A percentile compares a stretch with the other conserved stretches of the same genome.
phyloP scores from a whole-genome alignment of 2,329 filamentous ascomycete genomes.

The Diaporthe sp. region DNA sequence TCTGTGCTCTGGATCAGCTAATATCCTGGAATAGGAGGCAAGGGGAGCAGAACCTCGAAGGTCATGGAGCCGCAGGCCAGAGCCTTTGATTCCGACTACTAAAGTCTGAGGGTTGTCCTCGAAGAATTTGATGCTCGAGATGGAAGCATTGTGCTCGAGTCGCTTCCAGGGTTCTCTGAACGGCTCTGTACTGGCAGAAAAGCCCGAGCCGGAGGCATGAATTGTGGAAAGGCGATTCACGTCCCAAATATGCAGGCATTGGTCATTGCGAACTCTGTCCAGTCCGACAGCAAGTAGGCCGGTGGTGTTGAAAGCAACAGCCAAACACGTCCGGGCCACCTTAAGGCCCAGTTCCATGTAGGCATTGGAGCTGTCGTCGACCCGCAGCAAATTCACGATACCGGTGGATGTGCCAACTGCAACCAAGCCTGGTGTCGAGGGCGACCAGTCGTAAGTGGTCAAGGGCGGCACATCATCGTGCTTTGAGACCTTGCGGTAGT shows the following conservation, averaged over 20 bases:
- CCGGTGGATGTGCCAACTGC: slow-evolving; percentile 82
- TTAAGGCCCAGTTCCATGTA: slow-evolving; percentile 78
- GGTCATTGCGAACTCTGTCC: slow-evolving; percentile 84
- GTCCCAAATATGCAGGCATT: slow-evolving; percentile 87
- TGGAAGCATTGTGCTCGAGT: slow-evolving; percentile 76
- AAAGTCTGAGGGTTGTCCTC: slow-evolving; percentile 81
- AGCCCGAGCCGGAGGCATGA: slow-evolving; percentile 60
- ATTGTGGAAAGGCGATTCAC: slow-evolving; percentile 71
- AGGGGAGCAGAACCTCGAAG: slow-evolving; percentile 71
- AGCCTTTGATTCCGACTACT: slow-evolving; percentile 80
- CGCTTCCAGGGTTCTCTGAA: slow-evolving; percentile 70
- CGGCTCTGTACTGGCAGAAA: slow-evolving; percentile 61
- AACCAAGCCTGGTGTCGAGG: slow-evolving; percentile 73
- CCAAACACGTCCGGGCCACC: slow-evolving; percentile 82
- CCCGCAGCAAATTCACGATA: slow-evolving; percentile 79
- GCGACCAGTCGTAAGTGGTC: slow-evolving; percentile 77
- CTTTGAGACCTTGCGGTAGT: slow-evolving; percentile 68
- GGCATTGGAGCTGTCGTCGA: slow-evolving; percentile 77
- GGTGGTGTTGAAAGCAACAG: slow-evolving; percentile 81
- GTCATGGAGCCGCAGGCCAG: slow-evolving; percentile 82
- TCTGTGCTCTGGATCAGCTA: slow-evolving; percentile 25
- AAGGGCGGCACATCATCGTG: slow-evolving; percentile 74
- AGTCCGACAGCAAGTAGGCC: slow-evolving; percentile 82
- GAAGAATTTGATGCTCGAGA: slow-evolving; percentile 87
- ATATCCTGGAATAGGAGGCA: background rate